phyloP scores from a whole-genome alignment of 1,284 basidiomycete species.

The Ustilago cynodontis region DNA sequence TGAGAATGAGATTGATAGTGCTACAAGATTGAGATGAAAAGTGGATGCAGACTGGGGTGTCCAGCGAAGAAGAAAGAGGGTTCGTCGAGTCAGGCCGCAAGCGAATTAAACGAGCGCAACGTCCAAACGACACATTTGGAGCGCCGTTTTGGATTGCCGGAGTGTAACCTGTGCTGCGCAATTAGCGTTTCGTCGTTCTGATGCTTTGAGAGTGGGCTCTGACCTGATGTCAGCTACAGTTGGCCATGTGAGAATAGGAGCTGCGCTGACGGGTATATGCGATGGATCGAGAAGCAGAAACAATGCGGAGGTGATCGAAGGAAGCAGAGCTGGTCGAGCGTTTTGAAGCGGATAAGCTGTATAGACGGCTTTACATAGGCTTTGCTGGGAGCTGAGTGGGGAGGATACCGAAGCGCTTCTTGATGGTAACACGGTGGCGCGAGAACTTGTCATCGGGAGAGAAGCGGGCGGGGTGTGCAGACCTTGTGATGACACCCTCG shows the following conservation, averaged over 20 bases:
- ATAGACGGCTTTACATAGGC: slow-evolving; percentile 47
- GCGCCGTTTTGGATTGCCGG: not conserved
- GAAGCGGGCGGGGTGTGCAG: slow-evolving; percentile 68
- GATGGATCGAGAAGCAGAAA: not conserved
- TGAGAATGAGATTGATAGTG: slow-evolving; percentile 4
- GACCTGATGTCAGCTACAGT: not conserved
- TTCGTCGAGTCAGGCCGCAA: not conserved
- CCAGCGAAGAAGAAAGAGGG: not conserved
- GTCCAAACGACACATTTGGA: not conserved
- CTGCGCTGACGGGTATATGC: slow-evolving; percentile 45
- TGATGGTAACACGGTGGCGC: slow-evolving; percentile 67
- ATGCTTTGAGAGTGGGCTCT: not conserved
- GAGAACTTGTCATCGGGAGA: slow-evolving; percentile 70
- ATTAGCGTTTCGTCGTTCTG: not conserved
- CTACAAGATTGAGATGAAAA: slow-evolving; percentile 2
- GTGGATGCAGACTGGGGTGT: not conserved
- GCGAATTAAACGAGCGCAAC: not conserved
- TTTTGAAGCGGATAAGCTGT: not conserved
- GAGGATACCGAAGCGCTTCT: slow-evolving; percentile 67
- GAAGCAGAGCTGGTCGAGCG: not conserved
- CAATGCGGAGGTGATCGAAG: not conserved
- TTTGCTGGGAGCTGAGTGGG: slow-evolving; percentile 61
- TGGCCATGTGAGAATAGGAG: not conserved
- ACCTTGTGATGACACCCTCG: slow-evolving; percentile 64
- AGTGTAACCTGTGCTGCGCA: not conserved